Evolutionary conservation across 2,329 filamentous ascomycete genomes (phyloP), one percentile per base, ranked within the genome.

Genomic region (Arthrobotrys sphaeroides): DNA sequence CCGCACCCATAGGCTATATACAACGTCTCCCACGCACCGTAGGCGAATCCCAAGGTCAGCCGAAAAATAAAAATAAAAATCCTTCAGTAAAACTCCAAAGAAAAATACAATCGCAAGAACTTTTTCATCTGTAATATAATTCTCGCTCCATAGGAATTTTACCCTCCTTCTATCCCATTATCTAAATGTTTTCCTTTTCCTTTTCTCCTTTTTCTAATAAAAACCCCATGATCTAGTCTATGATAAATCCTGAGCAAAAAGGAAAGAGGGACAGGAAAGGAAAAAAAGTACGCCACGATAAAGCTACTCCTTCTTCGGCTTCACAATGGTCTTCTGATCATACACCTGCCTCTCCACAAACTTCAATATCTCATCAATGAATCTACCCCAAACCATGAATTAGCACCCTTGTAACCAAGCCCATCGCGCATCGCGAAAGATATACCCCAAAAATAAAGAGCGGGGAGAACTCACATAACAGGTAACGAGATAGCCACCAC

Each of bases 361-460:
- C 84, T 97, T 97, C 80, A 97, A 88, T 1, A 88, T 82, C 83
- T 97, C 93, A 78, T 97, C 93, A 78, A 97, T 91, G 66, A 93
- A 78, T 81, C 91, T 93, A 53, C 13, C 1, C 47, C 51, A 51
- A 20, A 2, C 2, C 4, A 36, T 26, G 13, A 16, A 55, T 65
- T 28, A 77, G 60, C 28, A 66, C 81, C 77, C 80, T 78, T 53
- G 78, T 62, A 47, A 26, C 10, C 12, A 62, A 62, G 36, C 20
- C 36, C 9, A 20, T n/a, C 67, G 2, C 2, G n/a, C 10, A 40
- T 18, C 10, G 33, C 36, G 31, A 45, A 38, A 18, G 12, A 38
- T n/a, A 7, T 53, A 31, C 33, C 26, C 12, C 12, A 49, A 38
- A 43, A 16, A 12, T 33, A 33, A 10, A 5, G 3, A 10, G 0